Base-by-base conservation (phyloP, 306 rosid species). In the Casuarina cunninghamiana region DNA sequence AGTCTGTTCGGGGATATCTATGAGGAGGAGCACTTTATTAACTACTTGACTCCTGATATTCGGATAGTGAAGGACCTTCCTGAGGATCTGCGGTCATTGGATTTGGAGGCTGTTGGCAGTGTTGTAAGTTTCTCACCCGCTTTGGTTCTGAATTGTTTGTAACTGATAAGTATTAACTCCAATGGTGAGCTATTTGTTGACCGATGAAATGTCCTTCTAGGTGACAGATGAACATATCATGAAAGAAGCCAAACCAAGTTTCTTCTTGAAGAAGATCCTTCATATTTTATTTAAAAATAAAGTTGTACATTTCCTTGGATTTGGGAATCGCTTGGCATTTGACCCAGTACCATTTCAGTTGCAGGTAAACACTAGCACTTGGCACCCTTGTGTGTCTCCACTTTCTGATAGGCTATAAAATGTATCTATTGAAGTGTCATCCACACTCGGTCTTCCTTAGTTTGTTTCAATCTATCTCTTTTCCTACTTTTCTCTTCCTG, bases 271-370 rank as follows among this genome's bases (percentile, higher is more conserved):
- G 80, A 62, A 90, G 76, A 87, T 95, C 71, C 82, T 90, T 53
- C 97, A 96, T 41, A 85, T 95, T 84, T 77, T 95, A 78, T 90
- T 88, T 77, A 95, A 91, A 82, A 95, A 90, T 37, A 92, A 85
- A 82, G 86, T 93, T 51, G 88, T 91, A 73, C 99, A 95, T 87
- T 91, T 93, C 75, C 73, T 91, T 74, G 99, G 99, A 85, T 95
- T 93, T 74, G 99, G 99, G 77, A 91, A 93, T 88, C 97, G 97
- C 69, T 83, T 95, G 89, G 97, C 97, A 77, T 95, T 93, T 90
- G 97, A 95, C 78, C 97, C 96, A 6, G 88, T 95, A 68, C 84
- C 97, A 61, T 88, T 91, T 81, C 89, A 88, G 83, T 83, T 91
- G 77, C 99, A 91, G 99, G 97, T 95, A 88, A 84, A 78, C 70